These are phyloP conservation scores for Bocquillonia castaneifolia DNA, from an alignment of 441 rosid genomes.

Conservation along the genomic window DNA sequence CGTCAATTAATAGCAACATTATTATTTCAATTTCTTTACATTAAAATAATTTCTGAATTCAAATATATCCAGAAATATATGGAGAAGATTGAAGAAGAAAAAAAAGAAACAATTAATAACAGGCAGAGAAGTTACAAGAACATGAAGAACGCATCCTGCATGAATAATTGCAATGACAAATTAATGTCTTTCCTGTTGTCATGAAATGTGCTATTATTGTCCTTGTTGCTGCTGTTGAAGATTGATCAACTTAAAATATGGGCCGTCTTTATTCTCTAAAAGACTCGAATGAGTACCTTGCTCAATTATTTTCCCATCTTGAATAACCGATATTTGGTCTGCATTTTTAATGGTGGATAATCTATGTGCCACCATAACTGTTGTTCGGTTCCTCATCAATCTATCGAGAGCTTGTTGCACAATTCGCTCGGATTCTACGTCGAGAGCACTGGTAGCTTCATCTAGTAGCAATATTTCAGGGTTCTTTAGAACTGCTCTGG, in stretches of 20 bases:
- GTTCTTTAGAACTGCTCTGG: constrained; percentile 78
- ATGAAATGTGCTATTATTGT: constrained; percentile 23
- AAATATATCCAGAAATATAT: background rate
- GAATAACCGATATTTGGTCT: constrained; percentile 68
- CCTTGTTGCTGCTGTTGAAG: constrained; percentile 70
- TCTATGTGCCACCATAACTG: constrained; percentile 88
- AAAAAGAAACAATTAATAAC: background rate
- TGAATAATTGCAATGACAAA: background rate
- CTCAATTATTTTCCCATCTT: constrained; percentile 68
- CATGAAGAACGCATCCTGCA: background rate
- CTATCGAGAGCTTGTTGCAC: constrained; percentile 87
- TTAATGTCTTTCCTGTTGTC: background rate
- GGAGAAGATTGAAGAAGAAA: background rate
- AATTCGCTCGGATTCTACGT: constrained; percentile 66
- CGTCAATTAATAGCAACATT: too few species aligned
- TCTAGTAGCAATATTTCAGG: constrained; percentile 78
- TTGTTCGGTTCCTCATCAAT: constrained; percentile 74
- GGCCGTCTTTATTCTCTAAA: constrained; percentile 55
- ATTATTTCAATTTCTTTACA: too few species aligned
- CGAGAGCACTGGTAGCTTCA: constrained; percentile 89
- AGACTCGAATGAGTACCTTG: constrained; percentile 76
- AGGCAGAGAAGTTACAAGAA: background rate
- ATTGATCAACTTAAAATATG: constrained; percentile 71
- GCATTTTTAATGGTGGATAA: constrained; percentile 83
- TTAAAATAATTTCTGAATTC: too few species aligned